These are phyloP conservation scores for Alternaria sp. DNA, from an alignment of 2,329 filamentous ascomycete species.

Conservation along the genomic window DNA sequence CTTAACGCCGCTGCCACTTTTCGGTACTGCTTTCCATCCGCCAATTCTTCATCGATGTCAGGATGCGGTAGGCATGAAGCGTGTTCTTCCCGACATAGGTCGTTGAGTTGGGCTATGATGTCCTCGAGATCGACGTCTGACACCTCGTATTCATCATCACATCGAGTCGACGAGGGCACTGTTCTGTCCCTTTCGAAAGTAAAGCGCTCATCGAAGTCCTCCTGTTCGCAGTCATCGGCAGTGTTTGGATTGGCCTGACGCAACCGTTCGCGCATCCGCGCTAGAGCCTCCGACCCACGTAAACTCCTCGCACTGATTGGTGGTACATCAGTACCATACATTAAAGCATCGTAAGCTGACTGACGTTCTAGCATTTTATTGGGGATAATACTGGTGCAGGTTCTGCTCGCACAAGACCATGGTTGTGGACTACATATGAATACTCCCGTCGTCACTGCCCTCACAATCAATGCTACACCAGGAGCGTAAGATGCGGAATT, in stretches of 20 bases:
- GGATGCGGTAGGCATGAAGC: background rate
- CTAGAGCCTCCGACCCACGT: background rate
- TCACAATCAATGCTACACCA: background rate
- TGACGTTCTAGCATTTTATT: background rate
- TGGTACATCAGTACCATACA: background rate
- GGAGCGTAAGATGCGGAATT: background rate
- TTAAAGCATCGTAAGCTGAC: background rate
- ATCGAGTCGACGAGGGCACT: background rate
- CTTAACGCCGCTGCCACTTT: background rate
- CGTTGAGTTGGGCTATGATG: background rate
- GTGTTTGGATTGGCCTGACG: background rate
- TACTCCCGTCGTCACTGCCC: background rate
- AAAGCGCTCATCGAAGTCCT: background rate
- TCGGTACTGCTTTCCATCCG: background rate
- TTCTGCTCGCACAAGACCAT: background rate
- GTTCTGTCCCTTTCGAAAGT: background rate
- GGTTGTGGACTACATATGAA: background rate
- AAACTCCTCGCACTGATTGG: background rate
- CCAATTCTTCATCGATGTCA: background rate
- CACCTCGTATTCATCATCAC: background rate
- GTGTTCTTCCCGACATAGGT: background rate
- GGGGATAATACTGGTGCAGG: background rate
- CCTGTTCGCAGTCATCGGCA: background rate
- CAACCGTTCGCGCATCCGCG: background rate
- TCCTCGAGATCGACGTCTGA: background rate